Evolutionary conservation across 768 basidiomycete species (phyloP).

Genomic region (Chalciporus sphaerocephalus): DNA sequence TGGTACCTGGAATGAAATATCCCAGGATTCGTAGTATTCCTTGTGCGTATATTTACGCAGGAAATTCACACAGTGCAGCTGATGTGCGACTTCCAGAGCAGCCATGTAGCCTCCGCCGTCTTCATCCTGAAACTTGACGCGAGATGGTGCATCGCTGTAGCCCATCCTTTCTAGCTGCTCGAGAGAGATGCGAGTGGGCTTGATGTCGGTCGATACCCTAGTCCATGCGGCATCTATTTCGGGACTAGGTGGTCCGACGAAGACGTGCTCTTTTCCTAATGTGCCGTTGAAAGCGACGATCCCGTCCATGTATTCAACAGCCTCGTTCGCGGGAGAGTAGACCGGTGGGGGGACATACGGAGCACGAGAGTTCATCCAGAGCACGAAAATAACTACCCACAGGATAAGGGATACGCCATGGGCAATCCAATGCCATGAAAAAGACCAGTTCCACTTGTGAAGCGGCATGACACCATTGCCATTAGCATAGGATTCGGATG

Average conservation of each 20-base stretch:
- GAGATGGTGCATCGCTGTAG: not conserved
- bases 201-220: not conserved
- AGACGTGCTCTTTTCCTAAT: not conserved
- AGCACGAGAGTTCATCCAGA: slow-evolving; percentile 1
- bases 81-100: slow-evolving; percentile 6
- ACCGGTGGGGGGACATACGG: not conserved
- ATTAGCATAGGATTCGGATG: no score
- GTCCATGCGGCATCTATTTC: slow-evolving; percentile 8
- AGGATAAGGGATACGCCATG: not conserved
- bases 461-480: no score
- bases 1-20: slow-evolving; percentile 1
- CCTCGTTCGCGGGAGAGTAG: slow-evolving; percentile 7
- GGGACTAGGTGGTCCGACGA: slow-evolving; percentile 1
- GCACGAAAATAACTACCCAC: not conserved
- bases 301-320: slow-evolving; percentile 2
- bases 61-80: slow-evolving; percentile 9
- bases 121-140: slow-evolving; percentile 5
- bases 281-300: slow-evolving; percentile 1
- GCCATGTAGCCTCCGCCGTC: slow-evolving; percentile 15
- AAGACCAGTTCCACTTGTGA: no score
- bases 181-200: slow-evolving; percentile 4
- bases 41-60: slow-evolving; percentile 6
- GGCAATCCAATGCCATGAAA: not conserved
- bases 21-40: slow-evolving; percentile 1
- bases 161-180: slow-evolving; percentile 10